Evolutionary conservation across 345 rosid species (phyloP).

Genomic region (Camelina laxa): DNA sequence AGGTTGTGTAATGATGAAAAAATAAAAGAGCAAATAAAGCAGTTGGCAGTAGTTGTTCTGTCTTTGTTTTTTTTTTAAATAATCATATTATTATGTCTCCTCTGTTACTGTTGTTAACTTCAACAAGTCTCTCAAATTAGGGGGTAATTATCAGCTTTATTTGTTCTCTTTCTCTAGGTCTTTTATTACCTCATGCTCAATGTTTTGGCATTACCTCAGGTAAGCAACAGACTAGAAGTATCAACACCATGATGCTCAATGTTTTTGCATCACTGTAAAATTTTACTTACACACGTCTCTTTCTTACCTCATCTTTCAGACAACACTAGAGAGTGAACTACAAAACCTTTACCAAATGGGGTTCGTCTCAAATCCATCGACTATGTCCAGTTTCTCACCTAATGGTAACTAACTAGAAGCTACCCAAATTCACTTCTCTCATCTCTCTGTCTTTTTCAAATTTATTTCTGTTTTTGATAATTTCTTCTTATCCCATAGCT

Average conservation of each 20-base stretch:
- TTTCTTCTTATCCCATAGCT: slow-evolving; percentile 38
- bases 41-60: slow-evolving; percentile 69
- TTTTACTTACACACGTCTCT: slow-evolving; percentile 10
- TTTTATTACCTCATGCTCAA: too few species aligned
- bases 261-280: neutral
- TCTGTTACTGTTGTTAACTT: slow-evolving; percentile 55
- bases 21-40: slow-evolving; percentile 57
- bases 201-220: slow-evolving; percentile 75
- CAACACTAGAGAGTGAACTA: slow-evolving; percentile 65
- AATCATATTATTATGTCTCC: slow-evolving; percentile 60
- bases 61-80: slow-evolving; percentile 50
- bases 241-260: slow-evolving; percentile 15
- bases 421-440: slow-evolving; percentile 17
- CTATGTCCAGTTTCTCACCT: slow-evolving; percentile 59
- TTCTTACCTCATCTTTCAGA: slow-evolving; percentile 44
- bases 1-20: slow-evolving; percentile 47
- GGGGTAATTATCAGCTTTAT: slow-evolving; percentile 32
- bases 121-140: slow-evolving; percentile 39
- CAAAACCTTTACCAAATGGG: slow-evolving; percentile 84
- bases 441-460: neutral
- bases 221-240: slow-evolving; percentile 28
- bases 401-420: slow-evolving; percentile 52
- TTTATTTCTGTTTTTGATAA: neutral
- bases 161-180: slow-evolving; percentile 35
- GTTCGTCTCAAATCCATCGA: slow-evolving; percentile 61